phyloP scores from a whole-genome alignment of 176 grass and related monocot genomes.

The Chrysopogon serrulatus region DNA sequence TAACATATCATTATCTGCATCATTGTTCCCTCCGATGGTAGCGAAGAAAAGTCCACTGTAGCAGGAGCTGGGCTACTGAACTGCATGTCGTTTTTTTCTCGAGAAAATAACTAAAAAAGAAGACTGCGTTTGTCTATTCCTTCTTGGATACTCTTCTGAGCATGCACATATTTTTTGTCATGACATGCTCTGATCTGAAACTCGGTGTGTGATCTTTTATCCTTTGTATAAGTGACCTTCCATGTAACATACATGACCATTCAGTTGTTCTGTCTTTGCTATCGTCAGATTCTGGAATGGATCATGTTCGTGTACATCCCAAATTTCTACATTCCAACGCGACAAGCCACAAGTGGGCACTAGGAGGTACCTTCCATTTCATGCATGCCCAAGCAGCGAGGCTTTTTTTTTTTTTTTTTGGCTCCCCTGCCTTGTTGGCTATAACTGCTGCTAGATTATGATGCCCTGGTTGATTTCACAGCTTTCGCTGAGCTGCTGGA shows the following conservation, averaged over 20 bases:
- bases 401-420: not conserved
- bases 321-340: conserved; percentile 98
- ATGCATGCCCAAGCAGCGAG: not conserved
- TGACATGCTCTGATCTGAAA: not conserved
- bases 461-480: conserved; percentile 30
- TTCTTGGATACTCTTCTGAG: not conserved
- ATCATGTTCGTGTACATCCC: conserved; percentile 91
- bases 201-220: not conserved
- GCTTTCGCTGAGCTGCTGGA: conserved; percentile 94
- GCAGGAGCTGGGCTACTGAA: not conserved
- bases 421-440: not conserved
- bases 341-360: conserved; percentile 99
- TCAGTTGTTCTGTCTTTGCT: not conserved
- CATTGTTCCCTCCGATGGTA: not conserved
- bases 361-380: conserved; percentile 65
- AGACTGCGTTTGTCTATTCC: not conserved
- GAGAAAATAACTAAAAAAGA: not conserved
- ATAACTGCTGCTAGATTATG: not conserved
- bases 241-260: not conserved
- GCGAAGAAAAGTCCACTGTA: not conserved
- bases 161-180: not conserved
- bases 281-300: conserved; percentile 47
- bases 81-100: not conserved
- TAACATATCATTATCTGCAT: no score
- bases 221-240: not conserved